A percentile compares a stretch with the other conserved stretches of the same genome.
These are phyloP conservation scores for Prunus persica DNA, from an alignment of 306 rosid species.

Conservation along the genomic window Prunus_persica_NCBIv2 NC_034010.1:30102001-30102500, in stretches of 20 bases:
- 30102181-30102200: slow-evolving; percentile 95
- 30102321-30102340: not conserved
- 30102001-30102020: not conserved
- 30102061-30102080: not conserved
- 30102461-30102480: not conserved
- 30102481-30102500: too few species aligned
- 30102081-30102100: not conserved
- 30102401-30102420: not conserved
- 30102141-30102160: slow-evolving; percentile 98
- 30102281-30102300: not conserved
- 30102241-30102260: not conserved
- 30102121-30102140: slow-evolving; percentile 97
- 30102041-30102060: slow-evolving; percentile 5
- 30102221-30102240: slow-evolving; percentile 10
- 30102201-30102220: slow-evolving; percentile 88
- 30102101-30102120: slow-evolving; percentile 5
- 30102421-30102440: not conserved
- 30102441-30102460: not conserved
- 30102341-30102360: not conserved
- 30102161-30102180: slow-evolving; percentile 93
- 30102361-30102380: not conserved
- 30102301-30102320: not conserved
- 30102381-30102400: not conserved
- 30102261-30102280: not conserved
- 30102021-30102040: not conserved